Evolutionary conservation across 1,139 yeast genomes (phyloP), one percentile per base, ranked within the genome.

Genomic region (Sugiyamaella japonica): DNA sequence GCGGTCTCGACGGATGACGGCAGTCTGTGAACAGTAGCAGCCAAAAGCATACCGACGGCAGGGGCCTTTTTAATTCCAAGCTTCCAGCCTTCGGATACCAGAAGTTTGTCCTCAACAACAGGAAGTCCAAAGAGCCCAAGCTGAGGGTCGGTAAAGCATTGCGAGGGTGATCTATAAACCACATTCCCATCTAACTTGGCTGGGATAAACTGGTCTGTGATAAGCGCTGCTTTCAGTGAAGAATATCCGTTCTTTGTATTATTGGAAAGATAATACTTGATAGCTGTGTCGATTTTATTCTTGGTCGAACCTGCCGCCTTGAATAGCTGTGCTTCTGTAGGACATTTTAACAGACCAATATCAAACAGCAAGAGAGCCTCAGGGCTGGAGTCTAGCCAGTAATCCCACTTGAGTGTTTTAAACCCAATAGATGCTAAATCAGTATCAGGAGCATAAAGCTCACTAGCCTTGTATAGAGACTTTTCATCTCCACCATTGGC

Each of bases 41-140:
- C 47, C 2, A 70, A 55, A 8, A 74, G 57, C 15, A 12, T 37
- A 3, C 53, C 54, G 6, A 66, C 50, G 0, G 63, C 50, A 1
- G 77, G 77, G 10, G 63, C 58, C 31, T 57, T 51, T 10, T 50
- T 52, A 1, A 74, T 68, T 3, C 75, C 74, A 23, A 74, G 61
- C 45, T 66, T 63, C 61, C 67, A 62, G 1, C 71, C 70, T 23
- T 66, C 68, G 3, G 60, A 55, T 8, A 57, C 56, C 31, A 68
- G 50, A 16, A 57, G 52, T 13, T 60, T 54, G 2, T 60, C 56
- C 20, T 25, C 12, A 12, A 74, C 62, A 1, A 73, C 67, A 0
- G 71, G 66, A 25, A 70, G 61, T 1, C 70, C 73, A 61, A 74
- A 73, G 23, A 61, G 15, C 1, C 53, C 62, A 2, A 64, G 63